Conservation (phyloP, 345 rosid genomes). For the Erysimum cheiranthoides region DNA sequence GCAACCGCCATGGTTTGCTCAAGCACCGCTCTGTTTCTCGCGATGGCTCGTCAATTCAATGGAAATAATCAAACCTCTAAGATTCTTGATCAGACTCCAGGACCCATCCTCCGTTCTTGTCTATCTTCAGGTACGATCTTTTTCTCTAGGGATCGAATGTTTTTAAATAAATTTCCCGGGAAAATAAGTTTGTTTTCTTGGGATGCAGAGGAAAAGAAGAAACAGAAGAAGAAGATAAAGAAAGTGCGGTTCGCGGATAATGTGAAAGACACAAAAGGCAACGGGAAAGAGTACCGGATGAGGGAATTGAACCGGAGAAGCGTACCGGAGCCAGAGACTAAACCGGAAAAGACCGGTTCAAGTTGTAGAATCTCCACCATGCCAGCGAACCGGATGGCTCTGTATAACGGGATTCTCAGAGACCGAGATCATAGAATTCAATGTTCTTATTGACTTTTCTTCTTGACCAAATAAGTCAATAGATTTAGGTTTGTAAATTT, state of each 20-base stretch:
- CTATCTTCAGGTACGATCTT: slow-evolving; percentile 59
- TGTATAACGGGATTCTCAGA: slow-evolving; percentile 71
- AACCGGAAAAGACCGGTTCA: slow-evolving; percentile 35
- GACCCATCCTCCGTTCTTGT: slow-evolving; percentile 58
- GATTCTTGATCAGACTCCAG: slow-evolving; percentile 29
- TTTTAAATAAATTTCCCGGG: slow-evolving; percentile 28
- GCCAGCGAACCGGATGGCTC: slow-evolving; percentile 66
- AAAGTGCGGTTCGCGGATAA: slow-evolving; percentile 71
- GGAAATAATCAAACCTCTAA: slow-evolving; percentile 38
- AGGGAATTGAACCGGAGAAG: slow-evolving; percentile 18
- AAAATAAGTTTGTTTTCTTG: slow-evolving; percentile 30
- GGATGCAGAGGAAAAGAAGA: slow-evolving; percentile 43
- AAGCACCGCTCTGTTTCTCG: slow-evolving; percentile 70
- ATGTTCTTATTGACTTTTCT: slow-evolving; percentile 55
- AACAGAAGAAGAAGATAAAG: slow-evolving; percentile 54
- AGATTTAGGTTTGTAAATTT: slow-evolving; percentile 23
- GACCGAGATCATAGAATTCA: slow-evolving; percentile 56
- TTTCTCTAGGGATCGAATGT: not conserved
- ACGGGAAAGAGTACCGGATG: slow-evolving; percentile 43
- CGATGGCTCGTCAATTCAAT: slow-evolving; percentile 59
- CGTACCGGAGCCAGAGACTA: slow-evolving; percentile 19
- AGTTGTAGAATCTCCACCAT: slow-evolving; percentile 54
- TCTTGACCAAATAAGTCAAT: slow-evolving; percentile 23
- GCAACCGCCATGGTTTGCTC: slow-evolving; percentile 91
- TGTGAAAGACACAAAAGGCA: slow-evolving; percentile 63